phyloP scores from a whole-genome alignment of 192 early-diverging fungal species.

The Fimicolochytrium jonesii region DNA sequence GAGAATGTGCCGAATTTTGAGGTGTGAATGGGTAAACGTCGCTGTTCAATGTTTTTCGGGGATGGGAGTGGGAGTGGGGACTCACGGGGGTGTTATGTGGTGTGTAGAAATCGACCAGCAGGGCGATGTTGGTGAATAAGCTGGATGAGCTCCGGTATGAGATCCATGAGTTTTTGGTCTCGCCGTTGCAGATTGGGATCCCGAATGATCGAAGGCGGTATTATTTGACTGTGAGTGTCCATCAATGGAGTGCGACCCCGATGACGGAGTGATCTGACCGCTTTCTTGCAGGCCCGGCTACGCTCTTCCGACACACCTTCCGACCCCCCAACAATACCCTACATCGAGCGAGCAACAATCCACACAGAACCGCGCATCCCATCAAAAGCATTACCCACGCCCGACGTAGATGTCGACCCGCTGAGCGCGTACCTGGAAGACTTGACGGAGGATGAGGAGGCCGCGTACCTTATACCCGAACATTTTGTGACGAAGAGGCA shows the following conservation, averaged over 20 bases:
- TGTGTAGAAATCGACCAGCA: constrained; percentile 24
- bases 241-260: neutral
- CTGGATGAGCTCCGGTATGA: constrained; percentile 39
- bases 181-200: constrained; percentile 49
- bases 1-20: constrained; percentile 63
- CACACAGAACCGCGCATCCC: neutral
- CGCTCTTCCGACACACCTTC: neutral
- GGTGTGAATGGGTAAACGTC: constrained; percentile 6
- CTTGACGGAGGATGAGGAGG: constrained; percentile 10
- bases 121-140: constrained; percentile 29
- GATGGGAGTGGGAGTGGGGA: neutral
- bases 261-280: neutral
- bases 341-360: neutral
- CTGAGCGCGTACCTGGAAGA: constrained; percentile 28
- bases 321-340: neutral
- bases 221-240: constrained; percentile 39
- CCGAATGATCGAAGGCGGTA: constrained; percentile 52
- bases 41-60: constrained; percentile 1
- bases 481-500: constrained; percentile 34
- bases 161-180: constrained; percentile 40
- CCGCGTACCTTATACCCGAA: constrained; percentile 28
- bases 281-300: neutral
- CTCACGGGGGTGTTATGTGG: too few relatives aligned
- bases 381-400: neutral
- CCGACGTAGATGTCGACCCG: too few relatives aligned